phyloP scores from a whole-genome alignment of 352 stramenopile species.

The Phytophthora sojae region DNA sequence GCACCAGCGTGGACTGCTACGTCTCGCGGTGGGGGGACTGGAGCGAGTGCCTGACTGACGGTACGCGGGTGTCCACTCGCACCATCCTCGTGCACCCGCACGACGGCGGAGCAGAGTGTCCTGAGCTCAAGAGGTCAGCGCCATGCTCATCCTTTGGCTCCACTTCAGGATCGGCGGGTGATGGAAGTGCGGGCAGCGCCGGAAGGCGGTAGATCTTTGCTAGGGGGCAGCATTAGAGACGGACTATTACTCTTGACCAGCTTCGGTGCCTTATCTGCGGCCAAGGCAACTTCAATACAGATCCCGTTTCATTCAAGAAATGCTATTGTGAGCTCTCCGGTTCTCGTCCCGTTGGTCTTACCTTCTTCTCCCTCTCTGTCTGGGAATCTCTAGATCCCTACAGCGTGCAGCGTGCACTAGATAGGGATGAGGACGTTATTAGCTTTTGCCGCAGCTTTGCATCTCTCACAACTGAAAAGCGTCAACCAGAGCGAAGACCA shows the following conservation, averaged over 20 bases:
- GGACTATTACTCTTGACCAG: too few species aligned
- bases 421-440: not conserved
- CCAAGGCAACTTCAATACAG: not conserved
- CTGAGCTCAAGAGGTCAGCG: constrained; percentile 29
- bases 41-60: constrained; percentile 27
- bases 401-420: not conserved
- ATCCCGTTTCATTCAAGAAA: not conserved
- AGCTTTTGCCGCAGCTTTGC: not conserved
- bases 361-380: constrained; percentile 1
- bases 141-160: constrained; percentile 20
- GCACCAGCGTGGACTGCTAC: constrained; percentile 38
- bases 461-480: constrained; percentile 16
- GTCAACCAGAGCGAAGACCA: constrained; percentile 6
- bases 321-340: not conserved
- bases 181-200: not conserved
- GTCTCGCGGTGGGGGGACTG: constrained; percentile 46
- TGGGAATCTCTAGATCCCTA: not conserved
- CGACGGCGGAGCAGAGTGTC: constrained; percentile 52
- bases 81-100: constrained; percentile 41
- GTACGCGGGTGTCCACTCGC: constrained; percentile 43
- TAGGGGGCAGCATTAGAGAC: too few species aligned
- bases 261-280: not conserved
- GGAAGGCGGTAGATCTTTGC: not conserved
- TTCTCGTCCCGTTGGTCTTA: constrained; percentile 19
- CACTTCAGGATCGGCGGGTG: constrained; percentile 8